Evolutionary conservation across 169 alveolate genomes (phyloP), one percentile per base, ranked within the genome.

Genomic region (Plasmodium cynomolgi): DNA sequence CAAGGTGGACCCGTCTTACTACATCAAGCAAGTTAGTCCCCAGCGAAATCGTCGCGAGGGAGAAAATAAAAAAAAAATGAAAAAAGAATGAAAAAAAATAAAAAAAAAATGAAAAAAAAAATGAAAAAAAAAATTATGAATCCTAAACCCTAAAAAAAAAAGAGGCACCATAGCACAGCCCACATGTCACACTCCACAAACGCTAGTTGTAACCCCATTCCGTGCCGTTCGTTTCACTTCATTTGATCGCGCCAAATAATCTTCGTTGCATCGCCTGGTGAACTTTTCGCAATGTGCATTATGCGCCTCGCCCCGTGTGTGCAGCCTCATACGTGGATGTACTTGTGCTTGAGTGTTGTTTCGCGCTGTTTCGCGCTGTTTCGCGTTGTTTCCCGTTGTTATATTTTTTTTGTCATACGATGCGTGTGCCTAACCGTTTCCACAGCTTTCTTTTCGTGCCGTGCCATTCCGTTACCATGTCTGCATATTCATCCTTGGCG

Each of bases 1-100:
- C 39, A 82, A 82, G 90, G 79, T 73, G 71, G 56, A 82, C 34
- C 58, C 90, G 41, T 47, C 68, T 58, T 54, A 82, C 54, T 23
- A 37, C 20, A 29, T 82, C n/a, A 82, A 82, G 44, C 80, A 82
- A 58, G 75, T 82, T 31, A 82, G 68, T 1, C 56, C 41, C 15
- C n/a, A 68, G 20, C 62, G 23, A 17, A 50, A 17, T 50, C 17
- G 0, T 13, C 62, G 62, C 23, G 9, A 68, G n/a, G 37, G 37
- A 2, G 29, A 26, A 62, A 62, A 62, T 62, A 26, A 68, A 26
- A 68, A 26, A 68, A 44, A 44, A 7, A 44, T 7, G 58, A 44
- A 44, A 44, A 7, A 44, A 11, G 5, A 44, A 44, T 7, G 5
- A 7, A 44, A 44, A 44, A 7, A 11, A 44, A 11, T 11, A 44